Evolutionary conservation across 352 stramenopile species (phyloP), one percentile per base, ranked within the genome.

Genomic region (Phytophthora syringae): DNA sequence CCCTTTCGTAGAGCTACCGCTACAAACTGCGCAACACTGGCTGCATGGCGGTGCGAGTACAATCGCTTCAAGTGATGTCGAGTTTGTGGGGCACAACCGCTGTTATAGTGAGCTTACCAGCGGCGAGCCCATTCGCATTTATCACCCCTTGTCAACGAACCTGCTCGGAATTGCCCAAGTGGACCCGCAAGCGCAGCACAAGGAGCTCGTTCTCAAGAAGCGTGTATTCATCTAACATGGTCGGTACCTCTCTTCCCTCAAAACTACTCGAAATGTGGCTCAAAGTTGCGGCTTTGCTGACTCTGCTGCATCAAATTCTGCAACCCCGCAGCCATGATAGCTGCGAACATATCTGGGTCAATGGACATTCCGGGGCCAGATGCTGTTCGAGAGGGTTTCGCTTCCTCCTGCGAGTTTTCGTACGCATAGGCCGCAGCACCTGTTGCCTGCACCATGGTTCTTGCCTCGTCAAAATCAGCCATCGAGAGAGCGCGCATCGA

Each of bases 401-500:
- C 62, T 9, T 77, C 50, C 30, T 86, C 60, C 18, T 92, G 80
- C 0, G 73, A 74, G 4, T 84, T 77, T 40, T 92, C 88, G 52
- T 96, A 96, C 22, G 85, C 86, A 61, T 93, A 94, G 7, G 88
- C 88, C 1, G 88, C 67, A 2, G 84, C 84, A 27, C 89, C 89
- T 9, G 87, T 97, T 20, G 89, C 75, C 64, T 94, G 87, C 15
- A 97, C 89, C 82, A 94, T 94, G n/a, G 72, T 86, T 51, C 81
- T 78, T 13, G 82, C 89, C 48, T 94, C 79, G n/a, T 90, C 83
- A 78, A 97, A 97, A 68, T 97, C 89, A 24, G 59, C 52, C 82
- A 93, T 93, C 12, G 75, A 80, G 39, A 95, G 64, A 37, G 87
- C 74, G 12, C 87, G 86, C 80, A 94, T 93, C 18, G 65, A 66